Conservation (phyloP, 805 yeast species). For the Deakozyma indianensis region DNA sequence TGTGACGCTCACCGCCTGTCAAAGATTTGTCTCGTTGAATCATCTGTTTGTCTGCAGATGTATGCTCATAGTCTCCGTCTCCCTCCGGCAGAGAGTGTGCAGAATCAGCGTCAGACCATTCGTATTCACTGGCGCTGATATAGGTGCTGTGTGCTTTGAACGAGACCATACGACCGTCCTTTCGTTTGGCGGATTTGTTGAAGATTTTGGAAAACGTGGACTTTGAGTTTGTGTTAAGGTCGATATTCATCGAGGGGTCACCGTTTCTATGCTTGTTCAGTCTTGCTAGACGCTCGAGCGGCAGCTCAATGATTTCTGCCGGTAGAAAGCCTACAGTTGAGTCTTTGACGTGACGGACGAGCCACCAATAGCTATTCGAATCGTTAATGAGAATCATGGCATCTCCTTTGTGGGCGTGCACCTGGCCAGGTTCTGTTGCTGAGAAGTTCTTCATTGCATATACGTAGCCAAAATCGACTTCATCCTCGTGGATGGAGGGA, state of each 20-base stretch:
- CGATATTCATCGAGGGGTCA: slow-evolving; percentile 23
- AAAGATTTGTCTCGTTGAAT: background rate
- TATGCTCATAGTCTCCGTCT: background rate
- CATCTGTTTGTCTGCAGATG: background rate
- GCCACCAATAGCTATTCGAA: slow-evolving; percentile 94
- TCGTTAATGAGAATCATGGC: slow-evolving; percentile 74
- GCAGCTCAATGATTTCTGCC: slow-evolving; percentile 87
- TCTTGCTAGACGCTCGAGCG: slow-evolving; percentile 80
- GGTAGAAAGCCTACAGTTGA: slow-evolving; percentile 88
- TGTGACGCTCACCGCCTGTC: background rate
- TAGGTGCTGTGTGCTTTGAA: slow-evolving; percentile 1
- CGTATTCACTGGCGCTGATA: background rate
- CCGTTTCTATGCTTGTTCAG: slow-evolving; percentile 87
- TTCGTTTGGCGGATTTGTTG: background rate
- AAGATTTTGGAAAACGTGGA: background rate
- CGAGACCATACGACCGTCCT: background rate
- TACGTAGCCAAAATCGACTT: slow-evolving; percentile 65
- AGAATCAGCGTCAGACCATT: background rate
- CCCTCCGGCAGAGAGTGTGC: background rate
- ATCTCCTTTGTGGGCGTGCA: slow-evolving; percentile 65
- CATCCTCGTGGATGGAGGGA: slow-evolving; percentile 35
- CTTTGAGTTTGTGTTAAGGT: background rate
- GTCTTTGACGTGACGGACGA: slow-evolving; percentile 45
- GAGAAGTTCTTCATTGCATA: slow-evolving; percentile 78
- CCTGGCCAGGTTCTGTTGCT: slow-evolving; percentile 91